phyloP scores from a whole-genome alignment of 2,329 filamentous ascomycete genomes.

The Scedosporium dehoogii region DNA sequence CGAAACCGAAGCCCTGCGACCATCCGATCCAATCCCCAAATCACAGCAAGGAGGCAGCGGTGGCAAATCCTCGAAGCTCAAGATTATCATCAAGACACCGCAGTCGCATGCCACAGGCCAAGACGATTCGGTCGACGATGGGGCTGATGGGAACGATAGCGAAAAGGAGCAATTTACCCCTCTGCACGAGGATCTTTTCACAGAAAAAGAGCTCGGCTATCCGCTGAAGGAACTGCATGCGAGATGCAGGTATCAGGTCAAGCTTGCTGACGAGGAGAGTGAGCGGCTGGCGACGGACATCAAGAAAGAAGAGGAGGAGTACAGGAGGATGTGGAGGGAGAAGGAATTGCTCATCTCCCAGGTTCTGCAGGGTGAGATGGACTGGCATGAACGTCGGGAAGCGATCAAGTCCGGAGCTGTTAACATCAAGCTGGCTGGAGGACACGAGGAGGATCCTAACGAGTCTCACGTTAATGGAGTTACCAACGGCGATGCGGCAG shows the following conservation, averaged over 20 bases:
- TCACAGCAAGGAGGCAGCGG: constrained; percentile 40
- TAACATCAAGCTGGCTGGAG: constrained; percentile 29
- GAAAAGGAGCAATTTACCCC: constrained; percentile 38
- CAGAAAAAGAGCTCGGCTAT: constrained; percentile 52
- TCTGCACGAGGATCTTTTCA: constrained; percentile 51
- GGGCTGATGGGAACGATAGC: constrained; percentile 43
- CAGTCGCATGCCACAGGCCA: constrained; percentile 48
- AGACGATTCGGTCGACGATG: constrained; percentile 43
- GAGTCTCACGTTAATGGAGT: constrained; percentile 13
- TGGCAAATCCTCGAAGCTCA: constrained; percentile 43
- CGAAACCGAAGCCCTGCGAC: constrained; percentile 87
- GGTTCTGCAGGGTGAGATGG: constrained; percentile 51
- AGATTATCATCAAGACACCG: constrained; percentile 54
- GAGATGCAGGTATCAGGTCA: constrained; percentile 60
- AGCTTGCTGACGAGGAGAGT: constrained; percentile 61
- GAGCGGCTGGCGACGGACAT: constrained; percentile 55
- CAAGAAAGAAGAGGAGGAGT: constrained; percentile 53
- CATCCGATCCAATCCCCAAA: constrained; percentile 64
- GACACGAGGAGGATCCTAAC: constrained; percentile 19
- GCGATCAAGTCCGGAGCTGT: constrained; percentile 40
- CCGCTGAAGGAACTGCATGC: constrained; percentile 50
- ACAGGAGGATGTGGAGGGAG: constrained; percentile 65
- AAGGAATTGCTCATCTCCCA: constrained; percentile 74
- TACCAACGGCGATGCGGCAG: neutral
- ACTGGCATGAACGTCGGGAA: constrained; percentile 50